Percentiles rank a stretch among this genome's conserved stretches.
Conservation (phyloP, 1,139 yeast species). For the Candida smagusa region DNA sequence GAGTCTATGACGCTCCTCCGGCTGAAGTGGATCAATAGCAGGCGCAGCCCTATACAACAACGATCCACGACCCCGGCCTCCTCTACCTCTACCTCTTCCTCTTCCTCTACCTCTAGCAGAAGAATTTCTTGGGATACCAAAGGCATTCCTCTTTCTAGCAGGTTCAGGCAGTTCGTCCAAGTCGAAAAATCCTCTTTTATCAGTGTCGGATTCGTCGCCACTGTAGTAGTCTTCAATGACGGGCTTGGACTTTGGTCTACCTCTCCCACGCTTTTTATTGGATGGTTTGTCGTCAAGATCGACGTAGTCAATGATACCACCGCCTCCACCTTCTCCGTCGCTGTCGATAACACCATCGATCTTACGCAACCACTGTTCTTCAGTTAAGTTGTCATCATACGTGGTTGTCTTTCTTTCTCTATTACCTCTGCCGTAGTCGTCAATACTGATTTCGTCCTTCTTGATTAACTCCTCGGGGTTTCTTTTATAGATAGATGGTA, state of each 20-base stretch:
- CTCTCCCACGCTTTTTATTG: slow-evolving; percentile 15
- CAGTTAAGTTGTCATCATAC: slow-evolving; percentile 70
- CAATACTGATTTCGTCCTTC: slow-evolving; percentile 37
- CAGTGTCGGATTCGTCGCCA: slow-evolving; percentile 16
- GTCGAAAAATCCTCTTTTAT: slow-evolving; percentile 2
- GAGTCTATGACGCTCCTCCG: slow-evolving; percentile 42
- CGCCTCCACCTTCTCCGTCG: slow-evolving; percentile 20
- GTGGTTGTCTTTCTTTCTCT: slow-evolving; percentile 61
- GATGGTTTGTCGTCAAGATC: slow-evolving; percentile 10
- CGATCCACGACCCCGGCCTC: slow-evolving; percentile 19
- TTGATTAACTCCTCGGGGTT: slow-evolving; percentile 51
- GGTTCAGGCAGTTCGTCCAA: slow-evolving; percentile 8
- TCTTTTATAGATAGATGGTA: slow-evolving; percentile 58
- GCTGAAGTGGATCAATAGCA: slow-evolving; percentile 34
- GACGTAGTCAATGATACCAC: neutral
- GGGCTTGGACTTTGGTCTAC: slow-evolving; percentile 26
- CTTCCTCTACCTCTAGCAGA: slow-evolving; percentile 17
- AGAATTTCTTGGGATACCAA: slow-evolving; percentile 1
- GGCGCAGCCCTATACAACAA: slow-evolving; percentile 37
- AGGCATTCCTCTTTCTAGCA: slow-evolving; percentile 1
- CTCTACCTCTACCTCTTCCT: slow-evolving; percentile 20
- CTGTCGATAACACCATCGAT: slow-evolving; percentile 49
- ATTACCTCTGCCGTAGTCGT: slow-evolving; percentile 59
- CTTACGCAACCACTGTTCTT: slow-evolving; percentile 72
- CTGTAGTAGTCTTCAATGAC: slow-evolving; percentile 10